Evolutionary conservation across 2,329 filamentous ascomycete genomes (phyloP), one percentile per base, ranked within the genome.

Genomic region (Sporothrix inflata): DNA sequence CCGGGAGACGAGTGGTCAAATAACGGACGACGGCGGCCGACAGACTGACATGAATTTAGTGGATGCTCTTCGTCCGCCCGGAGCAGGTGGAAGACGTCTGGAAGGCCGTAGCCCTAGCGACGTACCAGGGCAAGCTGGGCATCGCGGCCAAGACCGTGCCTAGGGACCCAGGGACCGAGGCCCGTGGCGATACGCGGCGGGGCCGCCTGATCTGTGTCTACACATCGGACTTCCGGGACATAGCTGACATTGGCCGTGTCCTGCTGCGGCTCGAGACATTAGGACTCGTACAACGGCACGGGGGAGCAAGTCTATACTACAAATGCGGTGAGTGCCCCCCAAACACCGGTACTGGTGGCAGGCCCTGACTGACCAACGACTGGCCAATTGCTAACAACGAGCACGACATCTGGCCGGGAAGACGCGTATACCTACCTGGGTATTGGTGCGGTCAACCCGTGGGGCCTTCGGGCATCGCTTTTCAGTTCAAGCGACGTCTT

Each of bases 151-250:
- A 96, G 81, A 91, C 94, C 14, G 88, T 90, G 0, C 88, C 91
- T 1, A 82, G 84, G 63, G 79, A 86, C 11, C 71, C 70, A 4
- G 82, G 81, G 6, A 79, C 80, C 0, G 80, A 82, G n/a, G 78
- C 81, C 4, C 77, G 81, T 34, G 84, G 80, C 57, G 81, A 83
- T 34, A 78, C 81, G 6, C 77, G 81, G 30, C 84, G 80, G 57
- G 80, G 82, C 24, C 85, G 89, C 24, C 81, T 96, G 55, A 89
- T 97, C 34, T 94, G 92, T 75, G 84, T 97, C 8, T 97, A 97
- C 79, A 97, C 93, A 5, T 83, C 84, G 55, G 89, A 97, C 79
- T 96, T 94, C 78, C 83, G 83, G 38, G 89, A 97, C 78, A 84
- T 82, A 69, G 82, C 85, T 4, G 93, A 97, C 78, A 87, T 97